Conservation (phyloP, 179 eudicot genomes). For the Actinidia chinensis region DNA sequence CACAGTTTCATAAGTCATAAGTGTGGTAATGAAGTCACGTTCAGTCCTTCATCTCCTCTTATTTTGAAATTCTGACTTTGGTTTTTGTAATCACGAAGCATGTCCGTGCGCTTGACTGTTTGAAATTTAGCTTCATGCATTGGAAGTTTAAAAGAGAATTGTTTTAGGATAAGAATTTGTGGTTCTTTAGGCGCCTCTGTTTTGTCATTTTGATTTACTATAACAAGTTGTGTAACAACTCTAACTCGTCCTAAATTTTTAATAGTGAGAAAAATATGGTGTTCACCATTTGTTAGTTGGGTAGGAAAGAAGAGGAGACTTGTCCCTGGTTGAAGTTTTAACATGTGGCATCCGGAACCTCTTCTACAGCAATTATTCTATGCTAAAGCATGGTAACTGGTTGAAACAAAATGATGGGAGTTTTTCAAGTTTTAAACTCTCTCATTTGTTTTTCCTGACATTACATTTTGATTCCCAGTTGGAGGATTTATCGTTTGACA, state of each 20-base stretch:
- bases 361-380: slow-evolving; percentile 18
- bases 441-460: slow-evolving; percentile 6
- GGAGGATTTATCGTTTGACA: background rate
- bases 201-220: background rate
- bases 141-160: background rate
- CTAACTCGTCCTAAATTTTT: background rate
- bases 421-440: slow-evolving; percentile 5
- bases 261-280: background rate
- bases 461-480: background rate
- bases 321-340: slow-evolving; percentile 25
- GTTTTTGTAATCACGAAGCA: background rate
- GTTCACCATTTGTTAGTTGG: background rate
- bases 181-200: background rate
- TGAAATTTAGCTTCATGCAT: background rate
- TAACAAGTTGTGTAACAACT: background rate
- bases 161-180: background rate
- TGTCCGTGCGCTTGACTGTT: background rate
- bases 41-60: too few species aligned
- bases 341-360: slow-evolving; percentile 26
- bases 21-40: too few species aligned
- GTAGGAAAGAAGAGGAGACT: slow-evolving; percentile 23
- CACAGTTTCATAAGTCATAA: background rate
- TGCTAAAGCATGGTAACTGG: slow-evolving; percentile 10
- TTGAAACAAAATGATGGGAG: slow-evolving; percentile 1
- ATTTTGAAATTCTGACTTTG: background rate